phyloP scores from a whole-genome alignment of 257 asterid species.

The Cordia subcordata region DNA sequence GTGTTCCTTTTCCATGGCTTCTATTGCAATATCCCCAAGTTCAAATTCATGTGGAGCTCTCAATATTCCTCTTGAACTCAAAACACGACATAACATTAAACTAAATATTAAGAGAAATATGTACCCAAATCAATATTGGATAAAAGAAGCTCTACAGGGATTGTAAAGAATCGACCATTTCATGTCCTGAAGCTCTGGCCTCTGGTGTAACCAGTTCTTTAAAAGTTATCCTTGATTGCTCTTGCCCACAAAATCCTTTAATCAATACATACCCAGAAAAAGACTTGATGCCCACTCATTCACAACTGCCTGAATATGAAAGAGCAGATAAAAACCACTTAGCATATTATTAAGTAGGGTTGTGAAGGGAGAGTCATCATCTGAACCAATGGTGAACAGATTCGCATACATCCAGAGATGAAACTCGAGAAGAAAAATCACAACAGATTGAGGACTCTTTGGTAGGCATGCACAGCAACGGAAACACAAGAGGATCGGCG shows the following conservation, averaged over 20 bases:
- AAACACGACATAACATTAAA: slow-evolving; percentile 33
- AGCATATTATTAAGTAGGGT: no score
- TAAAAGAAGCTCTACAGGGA: slow-evolving; percentile 71
- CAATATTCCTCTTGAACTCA: slow-evolving; percentile 77
- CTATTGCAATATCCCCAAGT: slow-evolving; percentile 99
- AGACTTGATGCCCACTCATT: no score
- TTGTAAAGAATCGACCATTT: slow-evolving; percentile 94
- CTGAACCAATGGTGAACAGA: no score
- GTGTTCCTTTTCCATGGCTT: slow-evolving; percentile 91
- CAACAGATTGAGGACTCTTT: no score
- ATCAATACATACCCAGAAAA: no score
- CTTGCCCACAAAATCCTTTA: slow-evolving; percentile 92
- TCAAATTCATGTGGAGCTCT: slow-evolving; percentile 96
- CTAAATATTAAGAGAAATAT: slow-evolving; percentile 13
- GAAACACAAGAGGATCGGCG: no score
- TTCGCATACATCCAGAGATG: no score
- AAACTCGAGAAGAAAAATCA: no score
- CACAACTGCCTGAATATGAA: no score
- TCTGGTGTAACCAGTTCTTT: slow-evolving; percentile 87
- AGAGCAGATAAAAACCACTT: no score
- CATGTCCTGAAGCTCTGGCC: slow-evolving; percentile 96
- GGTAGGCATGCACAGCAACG: no score
- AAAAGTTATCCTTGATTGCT: slow-evolving; percentile 70
- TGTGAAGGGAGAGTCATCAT: no score
- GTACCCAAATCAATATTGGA: background rate